phyloP scores from a whole-genome alignment of 495 filamentous ascomycete species.

The Aspergillus incahuasiensis region DNA sequence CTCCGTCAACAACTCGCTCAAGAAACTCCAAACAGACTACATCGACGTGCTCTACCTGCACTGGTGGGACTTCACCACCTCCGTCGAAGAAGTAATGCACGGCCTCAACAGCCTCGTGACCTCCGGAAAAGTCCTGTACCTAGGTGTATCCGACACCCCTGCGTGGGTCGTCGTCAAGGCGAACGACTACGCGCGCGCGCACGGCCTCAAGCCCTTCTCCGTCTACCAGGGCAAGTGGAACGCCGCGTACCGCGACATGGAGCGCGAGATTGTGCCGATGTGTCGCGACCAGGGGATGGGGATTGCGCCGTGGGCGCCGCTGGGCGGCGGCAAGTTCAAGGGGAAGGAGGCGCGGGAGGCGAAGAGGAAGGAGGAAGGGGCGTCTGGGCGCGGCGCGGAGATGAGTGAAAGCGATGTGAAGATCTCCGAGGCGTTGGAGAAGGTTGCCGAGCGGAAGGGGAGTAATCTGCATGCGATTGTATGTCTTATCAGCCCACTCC shows the following conservation, averaged over 20 bases:
- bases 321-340: constrained; percentile 21
- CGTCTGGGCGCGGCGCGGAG: constrained; percentile 28
- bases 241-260: constrained; percentile 25
- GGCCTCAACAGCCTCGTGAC: constrained; percentile 34
- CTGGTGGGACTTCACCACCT: constrained; percentile 45
- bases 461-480: constrained; percentile 17
- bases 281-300: constrained; percentile 10
- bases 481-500: background rate
- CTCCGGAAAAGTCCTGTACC: constrained; percentile 43
- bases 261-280: constrained; percentile 36
- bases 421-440: constrained; percentile 43
- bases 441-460: constrained; percentile 46
- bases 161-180: constrained; percentile 37
- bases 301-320: constrained; percentile 6
- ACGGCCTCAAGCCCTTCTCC: constrained; percentile 3
- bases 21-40: constrained; percentile 62
- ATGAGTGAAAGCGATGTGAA: constrained; percentile 24
- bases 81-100: constrained; percentile 43
- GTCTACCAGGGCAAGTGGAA: constrained; percentile 50
- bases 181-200: constrained; percentile 32
- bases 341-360: constrained; percentile 15
- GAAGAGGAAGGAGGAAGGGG: background rate
- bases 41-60: constrained; percentile 50
- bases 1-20: constrained; percentile 49
- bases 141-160: constrained; percentile 40